A percentile compares a stretch with the other conserved stretches of the same genome.
These are phyloP conservation scores for Cladorrhinum sp. DNA, from an alignment of 2,329 filamentous ascomycete genomes.

Conservation along the genomic window DNA sequence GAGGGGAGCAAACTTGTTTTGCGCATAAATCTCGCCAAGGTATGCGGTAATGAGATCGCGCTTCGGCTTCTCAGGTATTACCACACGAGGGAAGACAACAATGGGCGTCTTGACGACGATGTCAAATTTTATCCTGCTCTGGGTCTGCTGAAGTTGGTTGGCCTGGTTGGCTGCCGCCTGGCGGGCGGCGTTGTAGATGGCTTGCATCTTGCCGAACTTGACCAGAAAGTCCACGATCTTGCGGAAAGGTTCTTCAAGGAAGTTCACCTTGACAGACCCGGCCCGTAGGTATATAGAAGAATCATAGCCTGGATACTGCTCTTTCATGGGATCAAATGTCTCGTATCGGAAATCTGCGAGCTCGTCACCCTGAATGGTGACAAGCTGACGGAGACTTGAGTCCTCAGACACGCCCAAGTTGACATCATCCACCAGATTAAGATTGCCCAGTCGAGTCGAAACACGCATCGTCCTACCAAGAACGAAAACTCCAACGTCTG, in stretches of 20 bases:
- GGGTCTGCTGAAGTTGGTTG: constrained; percentile 86
- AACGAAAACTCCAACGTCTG: constrained; percentile 86
- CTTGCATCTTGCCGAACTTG: constrained; percentile 99
- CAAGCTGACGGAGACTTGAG: constrained; percentile 78
- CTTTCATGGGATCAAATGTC: constrained; percentile 76
- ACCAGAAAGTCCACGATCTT: constrained; percentile 98
- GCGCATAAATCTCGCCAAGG: constrained; percentile 93
- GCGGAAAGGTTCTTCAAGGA: constrained; percentile 92
- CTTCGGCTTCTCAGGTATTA: constrained; percentile 65
- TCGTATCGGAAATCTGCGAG: constrained; percentile 97
- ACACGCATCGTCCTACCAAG: constrained; percentile 84
- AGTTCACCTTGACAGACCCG: constrained; percentile 95
- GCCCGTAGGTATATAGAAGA: constrained; percentile 86
- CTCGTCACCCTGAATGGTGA: constrained; percentile 93
- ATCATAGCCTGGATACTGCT: constrained; percentile 89
- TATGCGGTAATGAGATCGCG: constrained; percentile 89
- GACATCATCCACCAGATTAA: constrained; percentile 88
- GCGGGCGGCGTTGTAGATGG: constrained; percentile 93
- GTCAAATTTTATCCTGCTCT: constrained; percentile 89
- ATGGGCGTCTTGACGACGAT: constrained; percentile 93
- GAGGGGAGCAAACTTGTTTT: constrained; percentile 84
- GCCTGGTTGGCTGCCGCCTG: constrained; percentile 93
- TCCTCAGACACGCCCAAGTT: constrained; percentile 82
- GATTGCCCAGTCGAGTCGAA: constrained; percentile 78
- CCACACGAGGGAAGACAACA: constrained; percentile 82